phyloP scores from a whole-genome alignment of 2,329 filamentous ascomycete genomes.

The Ambrosiella beaveri region DNA sequence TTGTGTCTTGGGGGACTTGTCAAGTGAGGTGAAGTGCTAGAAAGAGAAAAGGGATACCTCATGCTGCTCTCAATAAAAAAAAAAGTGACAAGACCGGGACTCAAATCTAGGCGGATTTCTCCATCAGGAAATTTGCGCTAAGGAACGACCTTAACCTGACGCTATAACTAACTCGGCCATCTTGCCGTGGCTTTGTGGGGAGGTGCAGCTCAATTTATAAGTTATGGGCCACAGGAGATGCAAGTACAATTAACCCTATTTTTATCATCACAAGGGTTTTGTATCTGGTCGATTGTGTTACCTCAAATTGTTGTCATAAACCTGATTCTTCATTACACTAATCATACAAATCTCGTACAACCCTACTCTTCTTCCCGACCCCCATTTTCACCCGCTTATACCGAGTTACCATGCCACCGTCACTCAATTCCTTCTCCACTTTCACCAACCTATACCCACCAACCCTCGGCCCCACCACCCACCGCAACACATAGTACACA shows the following conservation, averaged over 20 bases:
- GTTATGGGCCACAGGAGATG: neutral
- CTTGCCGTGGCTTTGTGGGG: constrained; percentile 14
- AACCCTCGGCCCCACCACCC: constrained; percentile 29
- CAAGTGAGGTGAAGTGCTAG: too few relatives aligned
- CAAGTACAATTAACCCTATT: too few relatives aligned
- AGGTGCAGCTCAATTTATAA: neutral
- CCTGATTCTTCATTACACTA: too few relatives aligned
- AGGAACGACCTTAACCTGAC: constrained; percentile 20
- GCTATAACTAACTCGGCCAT: constrained; percentile 23
- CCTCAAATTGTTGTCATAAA: too few relatives aligned
- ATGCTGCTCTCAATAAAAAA: neutral
- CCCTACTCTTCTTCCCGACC: neutral
- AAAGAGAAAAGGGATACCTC: too few relatives aligned
- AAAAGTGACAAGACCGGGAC: constrained; percentile 12
- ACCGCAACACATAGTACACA: constrained; percentile 36
- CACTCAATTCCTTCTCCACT: constrained; percentile 1
- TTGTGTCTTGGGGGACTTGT: too few relatives aligned
- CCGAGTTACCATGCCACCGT: neutral
- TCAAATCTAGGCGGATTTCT: constrained; percentile 13
- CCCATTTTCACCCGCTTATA: neutral
- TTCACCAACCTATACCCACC: constrained; percentile 29
- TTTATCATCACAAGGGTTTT: too few relatives aligned
- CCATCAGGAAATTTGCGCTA: constrained; percentile 13
- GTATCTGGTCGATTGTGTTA: too few relatives aligned
- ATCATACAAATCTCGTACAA: neutral